These are phyloP conservation scores for Paraphoma chrysanthemicola DNA, from an alignment of 2,329 filamentous ascomycete genomes.

Conservation along the genomic window DNA sequence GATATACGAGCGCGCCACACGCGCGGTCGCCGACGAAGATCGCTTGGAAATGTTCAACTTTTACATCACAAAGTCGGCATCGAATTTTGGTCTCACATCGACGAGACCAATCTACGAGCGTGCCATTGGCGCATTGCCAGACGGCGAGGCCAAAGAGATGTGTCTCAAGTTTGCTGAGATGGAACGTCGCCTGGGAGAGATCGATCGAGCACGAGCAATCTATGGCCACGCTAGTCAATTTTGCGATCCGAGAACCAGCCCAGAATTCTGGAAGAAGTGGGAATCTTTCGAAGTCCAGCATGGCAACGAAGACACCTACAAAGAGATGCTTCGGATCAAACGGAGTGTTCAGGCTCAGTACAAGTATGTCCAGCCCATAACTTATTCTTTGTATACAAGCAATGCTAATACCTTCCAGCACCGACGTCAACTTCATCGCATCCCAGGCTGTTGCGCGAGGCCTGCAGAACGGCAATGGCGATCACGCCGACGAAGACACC, in stretches of 20 bases:
- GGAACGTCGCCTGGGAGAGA: conserved; percentile 89
- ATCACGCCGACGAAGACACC: conserved; percentile 51
- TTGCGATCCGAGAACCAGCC: conserved; percentile 90
- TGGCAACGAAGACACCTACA: conserved; percentile 98
- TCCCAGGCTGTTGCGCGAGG: conserved; percentile 88
- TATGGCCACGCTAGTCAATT: conserved; percentile 98
- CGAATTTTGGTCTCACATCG: conserved; percentile 95
- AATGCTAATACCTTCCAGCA: conserved; percentile 60
- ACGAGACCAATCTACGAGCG: conserved; percentile 96
- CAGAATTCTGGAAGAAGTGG: conserved; percentile 95
- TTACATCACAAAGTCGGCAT: conserved; percentile 98
- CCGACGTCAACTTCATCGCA: conserved; percentile 97
- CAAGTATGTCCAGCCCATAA: conserved; percentile 64
- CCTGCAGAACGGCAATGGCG: conserved; percentile 64
- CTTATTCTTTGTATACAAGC: neutral
- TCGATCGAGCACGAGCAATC: conserved; percentile 92
- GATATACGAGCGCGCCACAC: conserved; percentile 96
- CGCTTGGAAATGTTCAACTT: conserved; percentile 98
- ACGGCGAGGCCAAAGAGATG: conserved; percentile 94
- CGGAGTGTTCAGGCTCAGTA: conserved; percentile 96
- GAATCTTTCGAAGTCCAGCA: conserved; percentile 97
- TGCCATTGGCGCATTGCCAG: conserved; percentile 90
- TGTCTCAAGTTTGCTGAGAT: conserved; percentile 98
- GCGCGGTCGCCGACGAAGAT: conserved; percentile 93
- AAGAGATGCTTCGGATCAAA: conserved; percentile 98